Evolutionary conservation across 192 early-diverging fungal genomes (phyloP).

Genomic region (Rhizoclosmatium globosum): DNA sequence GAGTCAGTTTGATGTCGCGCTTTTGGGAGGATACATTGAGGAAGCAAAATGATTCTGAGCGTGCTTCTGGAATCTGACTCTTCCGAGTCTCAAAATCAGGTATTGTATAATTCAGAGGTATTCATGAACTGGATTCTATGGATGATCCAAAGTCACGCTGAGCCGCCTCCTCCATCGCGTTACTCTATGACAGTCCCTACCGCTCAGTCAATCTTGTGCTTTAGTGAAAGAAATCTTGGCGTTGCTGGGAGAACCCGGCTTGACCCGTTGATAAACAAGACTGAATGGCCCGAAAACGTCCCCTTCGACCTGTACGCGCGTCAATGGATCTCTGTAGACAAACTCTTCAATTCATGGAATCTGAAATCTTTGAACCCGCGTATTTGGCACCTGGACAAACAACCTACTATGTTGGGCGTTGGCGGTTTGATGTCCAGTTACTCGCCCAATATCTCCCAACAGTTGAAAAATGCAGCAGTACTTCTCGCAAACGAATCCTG

Average conservation of each 20-base stretch:
- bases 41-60: slow-evolving; percentile 16
- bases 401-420: slow-evolving; percentile 11
- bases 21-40: slow-evolving; percentile 1
- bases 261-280: not conserved
- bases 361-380: not conserved
- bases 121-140: slow-evolving; percentile 1
- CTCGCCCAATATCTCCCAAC: slow-evolving; percentile 2
- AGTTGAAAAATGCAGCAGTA: not conserved
- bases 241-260: not conserved
- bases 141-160: slow-evolving; percentile 4
- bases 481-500: not conserved
- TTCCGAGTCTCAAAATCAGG: not conserved
- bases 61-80: not conserved
- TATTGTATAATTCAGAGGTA: not conserved
- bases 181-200: not conserved
- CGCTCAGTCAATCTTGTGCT: not conserved
- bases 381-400: not conserved
- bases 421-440: slow-evolving; percentile 13
- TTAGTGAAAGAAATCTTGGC: not conserved
- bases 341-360: slow-evolving; percentile 6
- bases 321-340: slow-evolving; percentile 1
- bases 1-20: slow-evolving; percentile 14
- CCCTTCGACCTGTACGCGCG: slow-evolving; percentile 23
- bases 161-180: slow-evolving; percentile 9
- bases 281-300: not conserved